Base-by-base conservation (phyloP, 495 filamentous ascomycete genomes). In the Hyaloscypha hepaticicola region DNA sequence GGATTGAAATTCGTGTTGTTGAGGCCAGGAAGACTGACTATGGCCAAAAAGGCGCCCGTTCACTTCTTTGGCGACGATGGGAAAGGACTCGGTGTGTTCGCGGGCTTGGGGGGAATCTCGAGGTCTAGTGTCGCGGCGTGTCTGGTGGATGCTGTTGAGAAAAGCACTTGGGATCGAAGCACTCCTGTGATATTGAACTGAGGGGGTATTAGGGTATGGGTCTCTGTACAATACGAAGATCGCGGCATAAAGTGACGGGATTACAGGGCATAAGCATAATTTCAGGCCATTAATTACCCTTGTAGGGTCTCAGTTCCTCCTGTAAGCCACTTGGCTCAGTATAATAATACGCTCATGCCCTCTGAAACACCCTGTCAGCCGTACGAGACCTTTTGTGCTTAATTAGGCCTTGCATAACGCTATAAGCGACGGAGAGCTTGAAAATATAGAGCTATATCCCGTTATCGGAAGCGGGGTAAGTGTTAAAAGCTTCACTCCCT, bases 121-220 rank as follows among this genome's bases (percentile, higher is more conserved):
- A 74, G 77, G 70, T 67, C 59, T 38, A 80, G 78, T 64, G 75
- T 80, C 6, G 79, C 77, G 31, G 64, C 52, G 63, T 80, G 74
- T 68, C 62, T 80, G 73, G 74, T 81, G 31, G 74, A 78, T 69
- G 77, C 76, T 41, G 73, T 68, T 26, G 74, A 76, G 67, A 73
- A 69, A 41, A 70, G 65, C 24, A 69, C 67, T 34, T 78, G 70
- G 72, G 69, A 75, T 66, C 69, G 73, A 33, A 75, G 60, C 55
- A 71, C 75, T 58, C 72, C 77, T 52, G 77, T 80, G 26, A 76
- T 80, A 56, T 66, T 67, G n/a, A 76, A 77, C 65, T 76, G 59
- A 76, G 8, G 55, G 62, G 55, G 62, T 59, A 34, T 58, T 21
- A 65, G 62, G 53, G 62, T 58, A 65, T 65, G 62, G 62, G 62